Conservation (phyloP, 352 stramenopile species). For the Peronospora belbahrii region DNA sequence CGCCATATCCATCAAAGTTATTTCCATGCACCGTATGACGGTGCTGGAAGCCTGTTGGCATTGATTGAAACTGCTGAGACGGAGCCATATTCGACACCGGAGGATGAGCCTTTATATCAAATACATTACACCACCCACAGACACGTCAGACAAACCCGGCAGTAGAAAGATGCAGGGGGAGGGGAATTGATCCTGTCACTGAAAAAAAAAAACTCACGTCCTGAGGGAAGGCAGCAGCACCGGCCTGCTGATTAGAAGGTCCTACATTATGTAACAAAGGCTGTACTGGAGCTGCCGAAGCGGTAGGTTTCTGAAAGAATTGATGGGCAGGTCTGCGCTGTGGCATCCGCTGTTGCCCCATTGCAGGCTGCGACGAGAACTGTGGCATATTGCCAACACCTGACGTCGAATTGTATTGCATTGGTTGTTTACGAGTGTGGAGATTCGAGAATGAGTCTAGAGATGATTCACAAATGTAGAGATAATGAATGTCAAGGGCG, state of each 20-base stretch:
- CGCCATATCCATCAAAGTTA: constrained; percentile 24
- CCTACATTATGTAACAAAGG: constrained; percentile 14
- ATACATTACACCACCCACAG: background rate
- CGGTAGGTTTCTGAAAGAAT: constrained; percentile 38
- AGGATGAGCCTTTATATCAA: constrained; percentile 29
- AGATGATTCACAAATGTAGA: background rate
- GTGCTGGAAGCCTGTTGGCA: constrained; percentile 25
- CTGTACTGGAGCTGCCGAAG: background rate
- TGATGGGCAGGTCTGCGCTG: constrained; percentile 39
- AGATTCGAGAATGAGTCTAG: constrained; percentile 54
- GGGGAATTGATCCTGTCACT: background rate
- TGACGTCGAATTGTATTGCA: constrained; percentile 16
- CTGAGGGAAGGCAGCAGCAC: constrained; percentile 22
- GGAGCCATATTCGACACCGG: constrained; percentile 16
- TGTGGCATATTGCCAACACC: constrained; percentile 23
- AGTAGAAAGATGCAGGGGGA: background rate
- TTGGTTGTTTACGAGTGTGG: constrained; percentile 41
- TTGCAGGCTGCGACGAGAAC: constrained; percentile 29
- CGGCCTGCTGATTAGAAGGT: constrained; percentile 26
- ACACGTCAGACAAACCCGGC: background rate
- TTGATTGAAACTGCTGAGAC: constrained; percentile 30
- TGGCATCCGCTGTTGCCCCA: constrained; percentile 30
- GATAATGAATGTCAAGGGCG: no score
- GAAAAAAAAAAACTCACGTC: constrained; percentile 40
- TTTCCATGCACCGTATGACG: constrained; percentile 21